Base-by-base conservation (phyloP, 2,329 filamentous ascomycete genomes). In the Talaromyces sp. region DNA sequence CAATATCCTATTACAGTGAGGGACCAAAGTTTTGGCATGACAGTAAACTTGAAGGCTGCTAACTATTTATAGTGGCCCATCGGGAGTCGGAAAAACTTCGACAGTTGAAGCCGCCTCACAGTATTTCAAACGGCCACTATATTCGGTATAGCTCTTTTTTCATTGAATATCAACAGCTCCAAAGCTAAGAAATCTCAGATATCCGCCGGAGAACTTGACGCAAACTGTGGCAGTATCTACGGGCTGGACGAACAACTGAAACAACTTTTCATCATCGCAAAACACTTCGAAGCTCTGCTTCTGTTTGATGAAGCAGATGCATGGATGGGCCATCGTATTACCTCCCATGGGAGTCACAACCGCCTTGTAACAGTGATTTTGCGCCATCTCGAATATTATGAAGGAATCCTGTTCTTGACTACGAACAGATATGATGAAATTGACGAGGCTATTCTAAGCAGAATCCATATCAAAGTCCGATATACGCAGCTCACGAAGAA, bases 181-280 rank as follows among this genome's bases (percentile, higher is more conserved):
- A 9, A 27, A 27, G 5, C 24, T 27, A 27, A 27, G 35, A 17
- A 17, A 37, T 16, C 7, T n/a, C 17, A 61, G 56, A 60, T 62
- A 46, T 61, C 57, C 20, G 55, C 50, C 22, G 58, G 54, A 1
- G 55, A 59, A 30, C 51, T 62, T 42, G 39, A 57, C 44, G 44
- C 57, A 35, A 30, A 47, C 27, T 33, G 52, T 43, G 54, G 51
- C 3, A 62, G 65, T 43, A 55, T 62, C 10, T 35, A 53, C 20
- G 50, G 57, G 14, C 54, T 65, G n/a, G 60, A 67, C 20, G 13
- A 19, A 27, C 49, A 62, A 32, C 57, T 69, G 22, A 36, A 60
- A 27, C 50, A 29, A 7, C 54, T 70, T 35, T 64, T 70, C 41
- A 58, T 62, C 22, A 60, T 66, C 17, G 61, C 64, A 6, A 60